Evolutionary conservation across 192 early-diverging fungal species (phyloP).

Genomic region (Coemansia sp.): DNA sequence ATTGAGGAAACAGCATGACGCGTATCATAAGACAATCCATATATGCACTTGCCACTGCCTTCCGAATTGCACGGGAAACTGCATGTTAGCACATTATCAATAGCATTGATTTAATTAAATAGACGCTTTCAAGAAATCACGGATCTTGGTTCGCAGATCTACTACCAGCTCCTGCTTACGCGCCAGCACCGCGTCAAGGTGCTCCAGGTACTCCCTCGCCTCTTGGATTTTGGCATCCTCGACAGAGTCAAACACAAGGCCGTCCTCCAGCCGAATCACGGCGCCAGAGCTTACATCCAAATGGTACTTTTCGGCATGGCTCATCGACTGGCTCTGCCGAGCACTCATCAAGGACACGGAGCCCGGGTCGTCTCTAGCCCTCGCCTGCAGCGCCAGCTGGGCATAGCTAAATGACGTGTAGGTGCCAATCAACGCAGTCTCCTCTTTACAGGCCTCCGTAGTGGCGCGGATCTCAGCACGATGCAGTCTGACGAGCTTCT

Average conservation of each 20-base stretch:
- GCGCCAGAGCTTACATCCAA: constrained; percentile 29
- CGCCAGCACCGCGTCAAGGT: constrained; percentile 58
- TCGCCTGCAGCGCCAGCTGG: constrained; percentile 35
- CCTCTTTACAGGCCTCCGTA: constrained; percentile 61
- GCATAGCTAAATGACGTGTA: constrained; percentile 43
- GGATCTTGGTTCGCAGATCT: constrained; percentile 38
- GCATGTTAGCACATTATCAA: not conserved
- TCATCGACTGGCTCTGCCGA: constrained; percentile 44
- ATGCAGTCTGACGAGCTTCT: constrained; percentile 61
- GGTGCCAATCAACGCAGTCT: constrained; percentile 55
- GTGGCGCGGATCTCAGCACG: constrained; percentile 63
- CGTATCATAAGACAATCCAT: not conserved
- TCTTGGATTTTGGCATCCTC: constrained; percentile 62
- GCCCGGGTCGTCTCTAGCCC: constrained; percentile 12
- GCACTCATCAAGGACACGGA: constrained; percentile 10
- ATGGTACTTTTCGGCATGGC: constrained; percentile 41
- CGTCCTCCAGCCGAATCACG: constrained; percentile 39
- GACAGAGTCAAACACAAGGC: constrained; percentile 33
- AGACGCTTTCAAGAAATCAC: constrained; percentile 16
- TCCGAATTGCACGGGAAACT: not conserved
- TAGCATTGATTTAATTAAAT: not conserved
- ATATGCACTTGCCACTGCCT: not conserved
- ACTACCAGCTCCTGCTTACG: constrained; percentile 57
- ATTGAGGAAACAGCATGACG: not conserved
- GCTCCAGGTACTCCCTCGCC: constrained; percentile 61